Percentiles rank a stretch among this genome's conserved stretches.
phyloP scores from a whole-genome alignment of 2,329 filamentous ascomycete genomes.

The Tolypocladium ophioglossoides region DNA sequence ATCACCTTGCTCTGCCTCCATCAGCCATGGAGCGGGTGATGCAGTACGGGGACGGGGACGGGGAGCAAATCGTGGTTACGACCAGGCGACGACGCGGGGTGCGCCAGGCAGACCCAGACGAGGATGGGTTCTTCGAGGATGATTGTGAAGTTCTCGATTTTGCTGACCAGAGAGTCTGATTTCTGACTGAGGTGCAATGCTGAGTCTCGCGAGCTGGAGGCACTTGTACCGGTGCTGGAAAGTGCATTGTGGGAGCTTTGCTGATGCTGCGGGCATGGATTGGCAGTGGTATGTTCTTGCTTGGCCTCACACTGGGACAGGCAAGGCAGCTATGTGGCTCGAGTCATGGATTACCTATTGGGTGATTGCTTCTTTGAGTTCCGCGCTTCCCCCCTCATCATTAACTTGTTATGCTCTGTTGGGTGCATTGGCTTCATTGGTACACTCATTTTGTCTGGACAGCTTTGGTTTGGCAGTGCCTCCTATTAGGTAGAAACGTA shows the following conservation, averaged over 20 bases:
- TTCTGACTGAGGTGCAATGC: too few species aligned
- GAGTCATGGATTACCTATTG: not conserved
- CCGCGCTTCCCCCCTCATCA: not conserved
- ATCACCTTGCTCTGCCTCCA: conserved; percentile 48
- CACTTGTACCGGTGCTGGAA: not conserved
- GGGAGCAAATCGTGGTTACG: conserved; percentile 74
- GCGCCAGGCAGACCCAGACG: conserved; percentile 39
- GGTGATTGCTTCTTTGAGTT: conserved; percentile 2
- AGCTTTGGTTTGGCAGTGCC: conserved; percentile 11
- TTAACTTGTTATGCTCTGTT: conserved; percentile 15
- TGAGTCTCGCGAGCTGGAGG: not conserved
- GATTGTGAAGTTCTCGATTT: conserved; percentile 89
- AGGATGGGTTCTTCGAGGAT: conserved; percentile 82
- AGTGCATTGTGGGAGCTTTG: not conserved
- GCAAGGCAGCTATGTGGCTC: not conserved
- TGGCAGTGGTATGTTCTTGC: not conserved
- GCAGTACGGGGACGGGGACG: conserved; percentile 53
- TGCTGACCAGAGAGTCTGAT: conserved; percentile 57
- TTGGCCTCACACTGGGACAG: not conserved
- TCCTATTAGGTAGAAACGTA: conserved; percentile 20
- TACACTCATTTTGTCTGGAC: conserved; percentile 16
- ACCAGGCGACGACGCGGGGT: conserved; percentile 57
- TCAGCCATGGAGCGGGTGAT: conserved; percentile 55
- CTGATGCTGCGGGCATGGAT: not conserved
- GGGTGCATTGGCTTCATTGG: conserved; percentile 15